These are phyloP conservation scores for Dictyostelium purpureum DNA, from an alignment of 78 protist genomes.

Conservation along the genomic window DNA sequence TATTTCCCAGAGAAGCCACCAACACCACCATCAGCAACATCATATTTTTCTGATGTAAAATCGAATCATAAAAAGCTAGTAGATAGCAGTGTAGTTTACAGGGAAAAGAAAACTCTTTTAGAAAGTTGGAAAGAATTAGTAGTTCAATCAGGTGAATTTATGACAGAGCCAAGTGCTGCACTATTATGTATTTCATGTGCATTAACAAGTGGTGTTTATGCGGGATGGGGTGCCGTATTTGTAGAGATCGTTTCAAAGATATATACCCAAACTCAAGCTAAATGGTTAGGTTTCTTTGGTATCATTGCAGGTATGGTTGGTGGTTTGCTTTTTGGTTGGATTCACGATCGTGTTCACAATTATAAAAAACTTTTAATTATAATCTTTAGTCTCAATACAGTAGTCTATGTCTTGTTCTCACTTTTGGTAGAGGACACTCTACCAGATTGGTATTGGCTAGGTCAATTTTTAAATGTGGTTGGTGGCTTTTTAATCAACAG, in stretches of 20 bases:
- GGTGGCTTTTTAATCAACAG: conserved; percentile 62
- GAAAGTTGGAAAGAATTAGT: conserved; percentile 49
- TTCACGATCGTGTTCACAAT: conserved; percentile 51
- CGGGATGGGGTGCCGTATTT: conserved; percentile 40
- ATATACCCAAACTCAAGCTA: conserved; percentile 9
- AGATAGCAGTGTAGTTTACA: not conserved
- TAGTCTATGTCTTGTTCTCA: conserved; percentile 6
- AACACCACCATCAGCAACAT: conserved; percentile 68
- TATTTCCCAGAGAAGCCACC: conserved; percentile 74
- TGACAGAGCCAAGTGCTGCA: conserved; percentile 15
- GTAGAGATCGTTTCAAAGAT: conserved; percentile 10
- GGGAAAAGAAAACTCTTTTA: not conserved
- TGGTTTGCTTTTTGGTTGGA: conserved; percentile 17
- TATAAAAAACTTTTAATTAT: conserved; percentile 11
- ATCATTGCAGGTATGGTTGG: conserved; percentile 65
- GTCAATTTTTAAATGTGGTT: conserved; percentile 32
- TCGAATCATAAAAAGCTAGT: not conserved
- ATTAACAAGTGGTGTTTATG: conserved; percentile 36
- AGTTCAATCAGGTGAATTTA: not conserved
- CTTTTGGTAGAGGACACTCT: not conserved
- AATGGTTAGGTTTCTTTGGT: conserved; percentile 79
- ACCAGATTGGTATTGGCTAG: conserved; percentile 59
- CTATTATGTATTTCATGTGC: not conserved
- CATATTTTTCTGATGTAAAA: not conserved
- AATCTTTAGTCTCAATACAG: conserved; percentile 11